phyloP scores from a whole-genome alignment of 2,329 filamentous ascomycete genomes.

The Plectosphaerella plurivora region DNA sequence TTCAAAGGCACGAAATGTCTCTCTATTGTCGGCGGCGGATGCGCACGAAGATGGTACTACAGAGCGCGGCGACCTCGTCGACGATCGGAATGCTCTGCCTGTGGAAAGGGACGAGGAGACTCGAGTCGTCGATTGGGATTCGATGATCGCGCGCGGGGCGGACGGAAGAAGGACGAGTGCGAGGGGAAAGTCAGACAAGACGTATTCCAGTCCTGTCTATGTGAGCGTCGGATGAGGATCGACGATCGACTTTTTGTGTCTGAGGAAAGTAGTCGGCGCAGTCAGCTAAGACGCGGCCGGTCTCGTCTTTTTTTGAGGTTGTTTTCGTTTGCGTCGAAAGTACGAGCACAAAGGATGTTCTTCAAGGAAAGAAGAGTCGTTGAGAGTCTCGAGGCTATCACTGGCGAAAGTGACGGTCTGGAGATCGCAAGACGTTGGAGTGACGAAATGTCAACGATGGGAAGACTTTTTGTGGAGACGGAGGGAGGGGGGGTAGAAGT shows the following conservation, averaged over 20 bases:
- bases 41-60: slow-evolving; percentile 9
- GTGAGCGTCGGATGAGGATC: neutral
- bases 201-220: slow-evolving; percentile 38
- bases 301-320: slow-evolving; percentile 6
- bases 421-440: slow-evolving; percentile 3
- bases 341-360: too few species aligned
- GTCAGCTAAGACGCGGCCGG: slow-evolving; percentile 9
- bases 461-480: slow-evolving; percentile 6
- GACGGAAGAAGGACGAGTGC: slow-evolving; percentile 5
- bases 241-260: slow-evolving; percentile 3
- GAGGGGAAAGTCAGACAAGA: slow-evolving; percentile 11
- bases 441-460: slow-evolving; percentile 4
- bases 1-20: slow-evolving; percentile 5
- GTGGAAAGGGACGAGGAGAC: slow-evolving; percentile 1
- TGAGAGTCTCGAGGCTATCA: neutral
- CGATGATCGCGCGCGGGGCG: slow-evolving; percentile 6
- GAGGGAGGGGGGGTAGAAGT: slow-evolving; percentile 14
- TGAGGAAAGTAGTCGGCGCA: slow-evolving; percentile 3
- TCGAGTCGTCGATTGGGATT: slow-evolving; percentile 9
- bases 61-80: slow-evolving; percentile 11
- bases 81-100: slow-evolving; percentile 7
- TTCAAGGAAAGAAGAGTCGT: neutral
- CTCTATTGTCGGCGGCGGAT: slow-evolving; percentile 11
- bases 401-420: neutral
- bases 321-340: slow-evolving; percentile 1